Evolutionary conservation across 1,284 basidiomycete genomes (phyloP), one percentile per base, ranked within the genome.

Genomic region (Xerocomus amazonicus): DNA sequence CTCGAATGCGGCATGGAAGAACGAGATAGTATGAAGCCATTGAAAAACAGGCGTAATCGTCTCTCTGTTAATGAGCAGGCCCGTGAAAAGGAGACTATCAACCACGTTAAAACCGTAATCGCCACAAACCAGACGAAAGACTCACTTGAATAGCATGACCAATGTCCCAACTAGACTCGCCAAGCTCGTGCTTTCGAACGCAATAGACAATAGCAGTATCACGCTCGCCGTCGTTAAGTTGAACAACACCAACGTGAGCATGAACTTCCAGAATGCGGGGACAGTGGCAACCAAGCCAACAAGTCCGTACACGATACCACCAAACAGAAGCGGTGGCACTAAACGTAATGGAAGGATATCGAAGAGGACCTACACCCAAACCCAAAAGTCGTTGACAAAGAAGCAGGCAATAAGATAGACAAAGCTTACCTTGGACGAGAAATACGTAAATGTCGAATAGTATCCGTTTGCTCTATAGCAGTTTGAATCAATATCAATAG

Each of bases 1-100:
- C 71, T 99, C 96, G 63, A 93, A 98, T 0, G 90, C 96, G n/a
- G 96, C 95, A 71, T 98, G 96, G 85, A 97, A 98, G 79, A 98
- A 98, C 3, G 92, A 96, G 12, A 92, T 65, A 1, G 89, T 92
- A 64, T 92, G 89, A 55, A 98, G 73, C 91, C 92, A 97, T 51
- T 81, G 83, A 43, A 96, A 74, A 34, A 74, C 77, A 0, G 76
- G 74, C 0, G 83, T 79, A 10, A 97, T 82, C 23, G 88, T 85
- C 58, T 95, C 90, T 43, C 93, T 84, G 70, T 98, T 99, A 74
- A 99, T 93, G 49, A 98, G 75, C 50, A 98, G 73, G 5, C 96
- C 96, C 6, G 95, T 95, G 71, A 98, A 99, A 51, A 98, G 77
- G 48, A 99, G 74, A 67, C 94, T 97, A 48, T 6, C 23, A n/a